A percentile compares a stretch with the other conserved stretches of the same genome.
phyloP scores from a whole-genome alignment of 331 rosid species.

The Pyrus hybrid region DNA sequence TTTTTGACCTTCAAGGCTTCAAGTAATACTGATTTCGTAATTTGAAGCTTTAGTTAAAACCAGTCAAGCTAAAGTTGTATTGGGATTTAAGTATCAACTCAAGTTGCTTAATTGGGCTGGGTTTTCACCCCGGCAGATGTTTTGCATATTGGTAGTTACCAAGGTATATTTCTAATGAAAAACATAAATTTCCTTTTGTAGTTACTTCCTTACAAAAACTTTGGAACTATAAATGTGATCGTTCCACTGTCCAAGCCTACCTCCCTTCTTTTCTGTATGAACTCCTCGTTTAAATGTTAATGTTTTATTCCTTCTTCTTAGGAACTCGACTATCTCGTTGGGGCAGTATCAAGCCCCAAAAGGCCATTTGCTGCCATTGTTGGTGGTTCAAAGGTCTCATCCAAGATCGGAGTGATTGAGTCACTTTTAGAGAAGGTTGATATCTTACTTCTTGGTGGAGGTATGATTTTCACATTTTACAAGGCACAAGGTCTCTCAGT shows the following conservation, averaged over 20 bases:
- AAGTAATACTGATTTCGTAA: neutral
- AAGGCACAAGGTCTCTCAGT: constrained; percentile 97
- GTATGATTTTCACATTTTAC: constrained; percentile 99
- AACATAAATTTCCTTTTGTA: neutral
- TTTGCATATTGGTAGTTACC: neutral
- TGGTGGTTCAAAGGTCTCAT: constrained; percentile 99
- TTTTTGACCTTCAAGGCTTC: neutral
- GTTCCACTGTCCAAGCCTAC: neutral
- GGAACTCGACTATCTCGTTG: constrained; percentile 99
- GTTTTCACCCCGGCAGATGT: neutral
- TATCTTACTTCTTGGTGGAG: constrained; percentile 93
- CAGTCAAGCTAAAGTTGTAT: neutral
- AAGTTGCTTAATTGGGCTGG: neutral
- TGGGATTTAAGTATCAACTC: neutral
- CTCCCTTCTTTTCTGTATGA: neutral
- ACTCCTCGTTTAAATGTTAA: neutral
- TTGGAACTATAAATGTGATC: neutral
- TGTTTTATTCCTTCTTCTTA: constrained; percentile 19
- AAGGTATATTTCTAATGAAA: neutral
- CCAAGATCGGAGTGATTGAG: constrained; percentile 95
- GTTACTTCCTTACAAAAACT: neutral
- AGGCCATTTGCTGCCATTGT: constrained; percentile 99
- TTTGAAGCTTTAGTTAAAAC: neutral
- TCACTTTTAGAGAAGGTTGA: constrained; percentile 91
- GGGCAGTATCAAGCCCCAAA: constrained; percentile 91